Evolutionary conservation across 345 rosid genomes (phyloP).

Genomic region (Streptanthus diversifolius): DNA sequence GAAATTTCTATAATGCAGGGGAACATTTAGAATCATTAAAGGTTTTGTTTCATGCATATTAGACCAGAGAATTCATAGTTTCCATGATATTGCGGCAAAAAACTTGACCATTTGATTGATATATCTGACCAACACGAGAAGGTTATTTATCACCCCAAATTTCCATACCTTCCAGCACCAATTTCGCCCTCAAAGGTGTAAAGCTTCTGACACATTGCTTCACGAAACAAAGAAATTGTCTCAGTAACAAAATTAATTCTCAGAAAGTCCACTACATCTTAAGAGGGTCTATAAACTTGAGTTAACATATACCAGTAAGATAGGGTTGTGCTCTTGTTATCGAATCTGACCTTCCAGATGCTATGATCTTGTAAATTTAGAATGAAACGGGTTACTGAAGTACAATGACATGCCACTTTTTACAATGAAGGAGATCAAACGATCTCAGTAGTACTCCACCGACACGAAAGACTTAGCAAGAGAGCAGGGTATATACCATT

Average conservation of each 20-base stretch:
- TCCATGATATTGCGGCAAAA: not conserved
- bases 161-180: conserved; percentile 77
- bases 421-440: conserved; percentile 10
- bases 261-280: conserved; percentile 11
- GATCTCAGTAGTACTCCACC: not conserved
- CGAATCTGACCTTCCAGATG: conserved; percentile 79
- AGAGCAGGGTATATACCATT: conserved; percentile 45
- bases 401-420: not conserved
- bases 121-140: not conserved
- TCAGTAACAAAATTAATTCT: conserved; percentile 1
- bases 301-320: conserved; percentile 59
- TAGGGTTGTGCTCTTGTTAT: conserved; percentile 64
- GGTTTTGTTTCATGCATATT: not conserved
- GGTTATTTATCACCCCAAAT: conserved; percentile 22
- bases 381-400: conserved; percentile 16
- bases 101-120: conserved; percentile 5
- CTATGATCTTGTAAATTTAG: conserved; percentile 46
- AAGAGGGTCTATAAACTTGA: conserved; percentile 16
- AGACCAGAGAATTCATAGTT: not conserved
- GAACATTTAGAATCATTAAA: not conserved
- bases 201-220: conserved; percentile 78
- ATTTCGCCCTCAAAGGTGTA: conserved; percentile 71
- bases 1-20: not conserved
- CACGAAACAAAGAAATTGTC: conserved; percentile 13
- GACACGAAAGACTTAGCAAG: conserved; percentile 3